Evolutionary conservation across 2,329 filamentous ascomycete species (phyloP), one percentile per base, ranked within the genome.

Genomic region (Colletotrichum scovillei): DNA sequence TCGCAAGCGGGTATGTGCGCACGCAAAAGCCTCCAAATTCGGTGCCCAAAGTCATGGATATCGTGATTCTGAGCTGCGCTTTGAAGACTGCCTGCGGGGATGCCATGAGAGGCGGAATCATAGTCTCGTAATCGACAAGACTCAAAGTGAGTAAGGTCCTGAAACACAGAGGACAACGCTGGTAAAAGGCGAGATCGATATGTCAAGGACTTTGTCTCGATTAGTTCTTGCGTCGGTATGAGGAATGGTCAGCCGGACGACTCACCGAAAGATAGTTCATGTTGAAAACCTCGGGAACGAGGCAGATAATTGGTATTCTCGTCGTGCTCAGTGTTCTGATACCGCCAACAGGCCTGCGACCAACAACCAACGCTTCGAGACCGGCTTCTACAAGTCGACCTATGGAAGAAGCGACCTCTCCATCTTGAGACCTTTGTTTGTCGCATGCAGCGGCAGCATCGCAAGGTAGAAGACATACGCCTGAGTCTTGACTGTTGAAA

Each of bases 241-340:
- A 19, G 4, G 7, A 16, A 19, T 24, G 26, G 28, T 76, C 30
- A 12, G 12, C 76, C 75, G 49, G 83, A 42, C 8, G 62, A 64
- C 81, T 42, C 76, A 83, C 83, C 75, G 79, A 79, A 14, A 84
- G 76, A 76, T 83, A 83, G 19, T 77, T 75, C 30, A 81, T 76
- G 63, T 83, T 75, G 32, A 85, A 84, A 19, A 84, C 81, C 19
- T 81, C 81, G 0, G 83, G 83, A 4, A 78, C 78, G 6, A 84
- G 58, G 3, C 68, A 70, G 2, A 74, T 74, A 11, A 85, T 77
- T 14, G 74, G 73, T 4, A 75, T 55, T 19, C 73, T 55, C 12
- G 57, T 76, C n/a, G 69, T 70, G 2, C 76, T 68, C 6, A 69
- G 22, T 1, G 79, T 65, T 57, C 67, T 73, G 6, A 82, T 71